Conservation (phyloP, 164 flowering plant species). For the Vitis riparia region DNA sequence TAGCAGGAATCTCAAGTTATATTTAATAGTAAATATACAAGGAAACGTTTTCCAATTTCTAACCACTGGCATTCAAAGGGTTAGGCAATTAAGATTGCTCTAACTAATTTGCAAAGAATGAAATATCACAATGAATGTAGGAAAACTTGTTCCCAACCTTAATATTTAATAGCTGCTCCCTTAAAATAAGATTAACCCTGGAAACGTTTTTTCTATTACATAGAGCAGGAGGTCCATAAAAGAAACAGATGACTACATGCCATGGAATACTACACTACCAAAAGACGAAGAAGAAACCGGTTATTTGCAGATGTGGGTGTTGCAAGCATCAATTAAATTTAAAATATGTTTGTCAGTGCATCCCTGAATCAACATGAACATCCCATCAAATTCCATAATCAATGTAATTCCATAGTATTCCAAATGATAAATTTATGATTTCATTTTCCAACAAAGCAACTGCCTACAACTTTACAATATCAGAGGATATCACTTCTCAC, state of each 20-base stretch:
- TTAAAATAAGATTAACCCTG: too few relatives aligned
- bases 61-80: too few relatives aligned
- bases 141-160: too few relatives aligned
- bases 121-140: too few relatives aligned
- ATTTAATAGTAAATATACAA: too few relatives aligned
- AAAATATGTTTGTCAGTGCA: not conserved
- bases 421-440: not conserved
- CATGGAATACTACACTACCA: not conserved
- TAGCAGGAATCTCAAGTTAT: too few relatives aligned
- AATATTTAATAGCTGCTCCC: too few relatives aligned
- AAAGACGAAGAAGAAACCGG: not conserved
- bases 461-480: constrained; percentile 22
- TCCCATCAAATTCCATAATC: not conserved
- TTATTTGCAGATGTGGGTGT: not conserved
- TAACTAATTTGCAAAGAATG: too few relatives aligned
- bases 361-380: not conserved
- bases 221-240: not conserved
- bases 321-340: not conserved
- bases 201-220: not conserved
- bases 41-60: too few relatives aligned
- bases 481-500: not conserved
- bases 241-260: not conserved
- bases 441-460: constrained; percentile 1
- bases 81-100: too few relatives aligned
- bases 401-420: not conserved